These are phyloP conservation scores for Calvatia gigantea DNA, from an alignment of 768 basidiomycete species.

Conservation along the genomic window DNA sequence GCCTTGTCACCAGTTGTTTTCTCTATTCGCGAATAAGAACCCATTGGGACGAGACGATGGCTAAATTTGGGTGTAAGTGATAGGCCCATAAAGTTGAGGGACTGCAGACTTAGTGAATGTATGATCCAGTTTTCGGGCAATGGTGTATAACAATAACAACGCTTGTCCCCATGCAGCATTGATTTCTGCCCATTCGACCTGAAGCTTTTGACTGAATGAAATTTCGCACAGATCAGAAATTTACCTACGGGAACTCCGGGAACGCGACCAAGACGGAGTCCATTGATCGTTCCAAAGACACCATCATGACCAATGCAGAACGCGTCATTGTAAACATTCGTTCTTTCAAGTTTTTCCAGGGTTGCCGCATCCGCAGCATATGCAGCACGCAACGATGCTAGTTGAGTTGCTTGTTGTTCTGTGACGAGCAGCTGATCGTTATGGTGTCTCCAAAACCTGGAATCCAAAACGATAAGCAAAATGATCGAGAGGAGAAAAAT, in stretches of 20 bases:
- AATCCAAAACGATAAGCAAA: slow-evolving; percentile 12
- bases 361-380: slow-evolving; percentile 75
- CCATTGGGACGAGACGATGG: slow-evolving; percentile 90
- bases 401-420: slow-evolving; percentile 64
- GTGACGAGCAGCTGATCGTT: slow-evolving; percentile 66
- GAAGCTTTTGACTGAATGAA: slow-evolving; percentile 15
- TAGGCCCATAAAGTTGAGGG: neutral
- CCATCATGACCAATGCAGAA: slow-evolving; percentile 96
- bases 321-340: slow-evolving; percentile 94
- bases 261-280: slow-evolving; percentile 85
- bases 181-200: slow-evolving; percentile 99
- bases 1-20: slow-evolving; percentile 77
- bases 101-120: slow-evolving; percentile 74
- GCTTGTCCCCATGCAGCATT: slow-evolving; percentile 99
- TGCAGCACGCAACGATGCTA: slow-evolving; percentile 71
- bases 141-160: slow-evolving; percentile 83
- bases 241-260: slow-evolving; percentile 71
- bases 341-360: slow-evolving; percentile 81
- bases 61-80: slow-evolving; percentile 35
- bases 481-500: slow-evolving; percentile 1
- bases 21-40: slow-evolving; percentile 92
- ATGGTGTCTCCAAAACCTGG: slow-evolving; percentile 79
- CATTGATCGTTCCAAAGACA: slow-evolving; percentile 97
- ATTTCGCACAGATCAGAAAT: neutral
- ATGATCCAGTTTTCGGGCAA: slow-evolving; percentile 89